These are phyloP conservation scores for Metarhizium album DNA, from an alignment of 2,329 filamentous ascomycete species.

Conservation along the genomic window DNA sequence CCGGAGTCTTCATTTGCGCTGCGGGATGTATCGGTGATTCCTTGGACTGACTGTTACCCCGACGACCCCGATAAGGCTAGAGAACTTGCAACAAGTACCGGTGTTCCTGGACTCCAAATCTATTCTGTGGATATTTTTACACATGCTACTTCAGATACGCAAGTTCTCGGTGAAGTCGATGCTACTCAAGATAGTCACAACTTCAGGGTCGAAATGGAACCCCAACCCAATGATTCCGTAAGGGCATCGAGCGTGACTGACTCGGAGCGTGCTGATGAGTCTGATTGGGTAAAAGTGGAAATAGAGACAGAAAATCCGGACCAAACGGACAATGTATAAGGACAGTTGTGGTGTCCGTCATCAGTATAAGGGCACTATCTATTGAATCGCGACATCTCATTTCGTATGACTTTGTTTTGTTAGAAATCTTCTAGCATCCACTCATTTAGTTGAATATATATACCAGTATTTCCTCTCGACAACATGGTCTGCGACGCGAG, in stretches of 20 bases:
- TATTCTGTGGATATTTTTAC: neutral
- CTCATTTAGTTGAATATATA: neutral
- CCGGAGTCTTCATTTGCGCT: neutral
- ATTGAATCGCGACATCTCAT: neutral
- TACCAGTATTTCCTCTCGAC: neutral
- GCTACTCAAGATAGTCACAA: neutral
- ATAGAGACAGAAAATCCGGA: neutral
- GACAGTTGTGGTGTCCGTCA: neutral
- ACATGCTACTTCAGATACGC: neutral
- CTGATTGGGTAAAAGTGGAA: neutral
- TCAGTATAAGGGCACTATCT: neutral
- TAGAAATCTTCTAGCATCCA: neutral
- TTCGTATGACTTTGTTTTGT: neutral
- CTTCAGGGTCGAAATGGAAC: neutral
- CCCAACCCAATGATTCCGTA: neutral
- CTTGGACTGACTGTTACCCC: neutral
- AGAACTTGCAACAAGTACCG: neutral
- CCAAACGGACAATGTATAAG: neutral
- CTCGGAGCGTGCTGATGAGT: neutral
- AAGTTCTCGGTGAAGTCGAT: neutral
- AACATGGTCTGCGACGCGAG: neutral
- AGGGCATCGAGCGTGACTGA: neutral
- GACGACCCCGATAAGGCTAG: neutral
- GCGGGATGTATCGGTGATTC: neutral
- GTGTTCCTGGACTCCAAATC: neutral